A percentile compares a stretch with the other conserved stretches of the same genome.
Conservation (phyloP, 768 basidiomycete species). For the Naganishia friedmannii region DNA sequence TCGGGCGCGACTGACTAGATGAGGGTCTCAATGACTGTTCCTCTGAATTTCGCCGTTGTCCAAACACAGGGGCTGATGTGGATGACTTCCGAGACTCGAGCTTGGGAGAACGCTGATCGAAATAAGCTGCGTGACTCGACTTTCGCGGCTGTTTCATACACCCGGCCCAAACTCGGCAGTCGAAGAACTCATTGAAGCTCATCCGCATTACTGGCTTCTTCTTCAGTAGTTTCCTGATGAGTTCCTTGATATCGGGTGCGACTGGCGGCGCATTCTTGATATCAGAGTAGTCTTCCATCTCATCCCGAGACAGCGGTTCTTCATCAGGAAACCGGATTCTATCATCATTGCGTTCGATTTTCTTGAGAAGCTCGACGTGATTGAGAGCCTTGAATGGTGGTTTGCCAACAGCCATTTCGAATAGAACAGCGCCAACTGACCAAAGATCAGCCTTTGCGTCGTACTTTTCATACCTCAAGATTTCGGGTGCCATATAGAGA, state of each 20-base stretch:
- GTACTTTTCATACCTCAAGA: constrained; percentile 92
- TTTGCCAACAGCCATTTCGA: constrained; percentile 88
- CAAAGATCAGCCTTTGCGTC: constrained; percentile 97
- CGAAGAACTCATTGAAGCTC: constrained; percentile 88
- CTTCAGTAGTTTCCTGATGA: constrained; percentile 79
- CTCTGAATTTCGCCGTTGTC: neutral
- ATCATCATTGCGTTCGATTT: constrained; percentile 85
- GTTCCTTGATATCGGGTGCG: constrained; percentile 76
- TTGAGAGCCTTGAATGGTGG: constrained; percentile 94
- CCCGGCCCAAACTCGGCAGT: constrained; percentile 60
- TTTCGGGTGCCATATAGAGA: constrained; percentile 99
- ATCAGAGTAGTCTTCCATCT: constrained; percentile 33
- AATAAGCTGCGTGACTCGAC: constrained; percentile 9
- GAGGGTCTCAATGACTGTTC: neutral
- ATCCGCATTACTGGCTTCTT: constrained; percentile 79
- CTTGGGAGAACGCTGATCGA: constrained; percentile 6
- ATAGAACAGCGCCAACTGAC: constrained; percentile 95
- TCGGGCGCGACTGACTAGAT: neutral
- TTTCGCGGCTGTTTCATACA: constrained; percentile 23
- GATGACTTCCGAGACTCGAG: constrained; percentile 10
- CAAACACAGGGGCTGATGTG: neutral
- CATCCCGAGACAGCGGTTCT: constrained; percentile 59
- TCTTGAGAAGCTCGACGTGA: constrained; percentile 89
- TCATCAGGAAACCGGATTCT: constrained; percentile 89
- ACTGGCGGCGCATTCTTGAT: constrained; percentile 55